A percentile compares a stretch with the other conserved stretches of the same genome.
These are phyloP conservation scores for Fusarium pseudograminearum DNA, from an alignment of 2,329 filamentous ascomycete species.

Conservation along the genomic window DNA sequence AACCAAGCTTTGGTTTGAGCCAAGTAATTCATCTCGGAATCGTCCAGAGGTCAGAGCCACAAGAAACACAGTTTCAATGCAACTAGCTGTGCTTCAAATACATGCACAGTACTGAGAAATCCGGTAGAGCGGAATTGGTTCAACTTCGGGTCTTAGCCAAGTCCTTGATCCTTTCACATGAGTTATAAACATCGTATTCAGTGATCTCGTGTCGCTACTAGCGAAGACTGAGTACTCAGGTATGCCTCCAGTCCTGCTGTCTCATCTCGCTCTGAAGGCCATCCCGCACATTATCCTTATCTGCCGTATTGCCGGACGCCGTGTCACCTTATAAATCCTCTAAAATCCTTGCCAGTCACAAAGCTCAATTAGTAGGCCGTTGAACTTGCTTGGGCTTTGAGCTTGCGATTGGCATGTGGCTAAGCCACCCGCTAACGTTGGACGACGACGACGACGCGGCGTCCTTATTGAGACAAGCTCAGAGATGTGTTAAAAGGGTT, in stretches of 20 bases:
- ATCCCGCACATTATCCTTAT: conserved; percentile 23
- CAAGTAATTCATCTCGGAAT: conserved; percentile 1
- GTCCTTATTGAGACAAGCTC: conserved; percentile 26
- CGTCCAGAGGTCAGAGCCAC: conserved; percentile 3
- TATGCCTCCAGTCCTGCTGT: conserved; percentile 13
- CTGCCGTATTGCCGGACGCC: conserved; percentile 29
- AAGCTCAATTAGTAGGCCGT: conserved; percentile 15
- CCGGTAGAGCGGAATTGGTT: conserved; percentile 9
- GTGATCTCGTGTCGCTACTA: conserved; percentile 44
- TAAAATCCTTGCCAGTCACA: conserved; percentile 13
- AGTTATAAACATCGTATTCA: conserved; percentile 40
- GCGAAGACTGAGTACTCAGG: conserved; percentile 6
- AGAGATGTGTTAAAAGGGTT: conserved; percentile 1
- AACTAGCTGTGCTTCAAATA: neutral
- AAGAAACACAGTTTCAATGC: conserved; percentile 9
- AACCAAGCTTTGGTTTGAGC: conserved; percentile 10
- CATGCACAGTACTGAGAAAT: conserved; percentile 15
- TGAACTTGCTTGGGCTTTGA: conserved; percentile 10
- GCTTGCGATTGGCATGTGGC: conserved; percentile 27
- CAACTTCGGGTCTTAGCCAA: conserved; percentile 11
- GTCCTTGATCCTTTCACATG: conserved; percentile 18
- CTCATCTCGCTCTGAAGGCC: conserved; percentile 2
- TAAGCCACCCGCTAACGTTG: conserved; percentile 32
- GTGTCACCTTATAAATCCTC: conserved; percentile 9
- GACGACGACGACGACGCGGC: conserved; percentile 11